Percentiles rank a stretch among this genome's conserved stretches.
Conservation (phyloP, 352 stramenopile genomes). For the Globisporangium yorkense region DNA sequence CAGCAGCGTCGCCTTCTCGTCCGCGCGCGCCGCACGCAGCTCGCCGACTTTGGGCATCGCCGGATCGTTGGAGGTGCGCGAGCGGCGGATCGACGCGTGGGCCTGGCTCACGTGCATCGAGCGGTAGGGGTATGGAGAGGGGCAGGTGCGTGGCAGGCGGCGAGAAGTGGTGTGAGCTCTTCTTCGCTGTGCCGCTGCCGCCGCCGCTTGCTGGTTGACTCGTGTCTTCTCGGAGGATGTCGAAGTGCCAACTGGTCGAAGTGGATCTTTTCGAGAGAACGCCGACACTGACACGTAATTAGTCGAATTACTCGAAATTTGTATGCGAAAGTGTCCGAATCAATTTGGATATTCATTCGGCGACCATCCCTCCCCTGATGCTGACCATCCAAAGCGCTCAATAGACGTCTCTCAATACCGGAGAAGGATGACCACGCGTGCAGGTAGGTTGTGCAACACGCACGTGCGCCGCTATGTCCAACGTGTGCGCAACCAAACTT, state of each 20-base stretch:
- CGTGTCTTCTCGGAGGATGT: neutral
- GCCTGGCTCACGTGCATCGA: constrained; percentile 62
- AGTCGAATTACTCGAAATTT: neutral
- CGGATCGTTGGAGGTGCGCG: constrained; percentile 32
- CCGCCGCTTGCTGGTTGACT: constrained; percentile 1
- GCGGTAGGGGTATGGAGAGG: neutral
- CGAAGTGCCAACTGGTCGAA: neutral
- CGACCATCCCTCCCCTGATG: no score
- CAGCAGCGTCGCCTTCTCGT: constrained; percentile 12
- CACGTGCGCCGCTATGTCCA: no score
- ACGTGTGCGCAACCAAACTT: no score
- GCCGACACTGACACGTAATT: neutral
- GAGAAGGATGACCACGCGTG: neutral
- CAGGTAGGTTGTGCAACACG: neutral
- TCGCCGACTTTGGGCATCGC: constrained; percentile 13
- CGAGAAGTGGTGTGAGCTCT: neutral
- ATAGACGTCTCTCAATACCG: no score
- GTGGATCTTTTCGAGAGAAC: constrained; percentile 12
- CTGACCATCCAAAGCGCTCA: no score
- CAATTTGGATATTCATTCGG: neutral
- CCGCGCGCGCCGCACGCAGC: constrained; percentile 2
- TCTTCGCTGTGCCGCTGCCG: neutral
- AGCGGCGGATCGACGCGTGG: constrained; percentile 50
- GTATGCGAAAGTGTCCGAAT: neutral
- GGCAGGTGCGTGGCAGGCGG: neutral